phyloP scores from a whole-genome alignment of 2,329 filamentous ascomycete genomes.

The Tolypocladium tropicale region DNA sequence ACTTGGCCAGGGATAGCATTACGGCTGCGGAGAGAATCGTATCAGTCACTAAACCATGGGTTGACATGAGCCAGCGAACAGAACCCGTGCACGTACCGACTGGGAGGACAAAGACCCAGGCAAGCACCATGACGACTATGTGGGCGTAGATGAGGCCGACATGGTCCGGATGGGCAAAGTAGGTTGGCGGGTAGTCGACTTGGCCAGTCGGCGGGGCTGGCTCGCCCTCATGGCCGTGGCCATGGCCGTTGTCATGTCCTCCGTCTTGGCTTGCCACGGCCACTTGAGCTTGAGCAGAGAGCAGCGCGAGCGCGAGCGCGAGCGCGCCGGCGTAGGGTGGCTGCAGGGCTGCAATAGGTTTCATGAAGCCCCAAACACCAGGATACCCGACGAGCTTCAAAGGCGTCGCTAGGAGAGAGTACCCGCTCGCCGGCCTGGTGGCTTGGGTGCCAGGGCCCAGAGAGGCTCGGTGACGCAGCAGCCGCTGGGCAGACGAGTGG shows the following conservation, averaged over 20 bases:
- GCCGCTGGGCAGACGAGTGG: too few species aligned
- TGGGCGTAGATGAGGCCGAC: slow-evolving; percentile 54
- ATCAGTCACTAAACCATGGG: neutral
- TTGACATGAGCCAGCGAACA: too few species aligned
- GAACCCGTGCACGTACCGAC: slow-evolving; percentile 45
- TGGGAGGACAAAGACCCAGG: slow-evolving; percentile 65
- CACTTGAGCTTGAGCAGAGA: neutral
- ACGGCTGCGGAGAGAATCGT: slow-evolving; percentile 43
- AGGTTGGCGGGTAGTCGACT: slow-evolving; percentile 35
- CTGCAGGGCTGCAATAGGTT: neutral
- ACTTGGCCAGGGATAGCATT: slow-evolving; percentile 76
- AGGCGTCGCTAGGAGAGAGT: too few species aligned
- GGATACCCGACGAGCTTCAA: too few species aligned
- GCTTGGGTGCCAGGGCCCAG: too few species aligned
- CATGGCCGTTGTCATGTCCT: slow-evolving; percentile 1
- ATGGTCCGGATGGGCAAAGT: slow-evolving; percentile 48
- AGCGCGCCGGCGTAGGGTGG: neutral
- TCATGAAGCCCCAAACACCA: neutral
- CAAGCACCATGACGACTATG: slow-evolving; percentile 57
- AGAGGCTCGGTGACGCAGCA: too few species aligned
- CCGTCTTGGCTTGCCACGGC: neutral
- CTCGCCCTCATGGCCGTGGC: slow-evolving; percentile 8
- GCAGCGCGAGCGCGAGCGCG: neutral
- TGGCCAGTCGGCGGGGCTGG: slow-evolving; percentile 9
- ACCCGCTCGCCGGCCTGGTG: too few species aligned